These are phyloP conservation scores for Globisporangium nagaii DNA, from an alignment of 352 stramenopile genomes.

Conservation along the genomic window DNA sequence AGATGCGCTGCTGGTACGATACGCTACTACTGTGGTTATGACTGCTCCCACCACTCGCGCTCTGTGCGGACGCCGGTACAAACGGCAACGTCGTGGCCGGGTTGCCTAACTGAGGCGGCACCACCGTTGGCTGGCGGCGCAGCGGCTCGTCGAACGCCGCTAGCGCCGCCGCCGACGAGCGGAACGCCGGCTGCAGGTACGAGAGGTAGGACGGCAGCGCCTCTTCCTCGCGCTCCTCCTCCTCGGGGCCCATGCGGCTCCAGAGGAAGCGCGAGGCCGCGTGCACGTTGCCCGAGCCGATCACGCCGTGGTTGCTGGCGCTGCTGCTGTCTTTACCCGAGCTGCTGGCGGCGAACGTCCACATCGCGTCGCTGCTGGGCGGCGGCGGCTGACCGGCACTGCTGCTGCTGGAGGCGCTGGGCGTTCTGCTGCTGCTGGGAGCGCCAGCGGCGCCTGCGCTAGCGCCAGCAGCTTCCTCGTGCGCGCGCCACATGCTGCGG, in stretches of 20 bases:
- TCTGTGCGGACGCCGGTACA: constrained; percentile 2
- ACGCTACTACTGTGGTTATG: not conserved
- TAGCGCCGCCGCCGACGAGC: constrained; percentile 7
- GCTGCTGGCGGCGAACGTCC: constrained; percentile 2
- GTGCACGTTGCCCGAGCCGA: constrained; percentile 28
- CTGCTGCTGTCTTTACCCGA: no score
- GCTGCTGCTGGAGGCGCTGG: not conserved
- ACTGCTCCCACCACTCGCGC: no score
- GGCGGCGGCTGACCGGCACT: not conserved
- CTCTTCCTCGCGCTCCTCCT: constrained; percentile 71
- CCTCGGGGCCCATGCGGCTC: constrained; percentile 54
- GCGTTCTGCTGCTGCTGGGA: not conserved
- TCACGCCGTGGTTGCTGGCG: constrained; percentile 23
- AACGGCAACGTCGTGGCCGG: constrained; percentile 4
- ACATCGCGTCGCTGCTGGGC: constrained; percentile 1
- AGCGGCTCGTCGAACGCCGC: constrained; percentile 5
- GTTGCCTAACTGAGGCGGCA: constrained; percentile 8
- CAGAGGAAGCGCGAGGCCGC: constrained; percentile 34
- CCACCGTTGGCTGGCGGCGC: constrained; percentile 5
- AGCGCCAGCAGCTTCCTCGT: not conserved
- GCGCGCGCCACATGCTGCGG: constrained; percentile 8
- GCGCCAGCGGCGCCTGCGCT: not conserved
- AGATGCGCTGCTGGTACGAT: not conserved
- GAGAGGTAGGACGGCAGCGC: constrained; percentile 66
- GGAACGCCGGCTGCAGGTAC: constrained; percentile 53